Base-by-base conservation (phyloP, 2,329 filamentous ascomycete species). In the Hypoxylon sp. region DNA sequence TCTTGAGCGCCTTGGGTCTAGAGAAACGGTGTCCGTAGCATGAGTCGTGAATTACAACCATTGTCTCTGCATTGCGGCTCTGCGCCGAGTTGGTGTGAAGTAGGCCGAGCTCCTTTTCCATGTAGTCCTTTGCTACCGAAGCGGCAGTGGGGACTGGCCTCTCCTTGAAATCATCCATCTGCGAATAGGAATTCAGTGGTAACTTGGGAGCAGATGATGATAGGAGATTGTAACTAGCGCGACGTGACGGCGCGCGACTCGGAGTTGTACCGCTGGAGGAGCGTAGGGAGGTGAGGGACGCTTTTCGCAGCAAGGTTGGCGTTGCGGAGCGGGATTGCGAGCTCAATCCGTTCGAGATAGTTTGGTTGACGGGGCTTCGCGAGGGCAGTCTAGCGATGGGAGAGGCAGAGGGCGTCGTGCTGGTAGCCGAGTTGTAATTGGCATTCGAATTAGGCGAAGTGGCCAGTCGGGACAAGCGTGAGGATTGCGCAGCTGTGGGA, bases 1-100 rank as follows among this genome's bases (percentile, higher is more conserved):
- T 82, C 68, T 89, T 89, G 18, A 86, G 88, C 0, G 92, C 89
- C 67, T 90, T 88, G 3, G 92, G 92, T 40, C 95, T 84, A 9
- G 93, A 91, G 74, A 88, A 99, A 18, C 92, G 88, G 76, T 99
- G 95, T 20, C 94, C 93, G 72, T 98, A 99, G 75, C 94, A 97
- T 49, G 90, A 88, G 77, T 99, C 95, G 69, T 98, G 92, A 1
- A 99, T 78, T 24, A 99, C 83, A 42, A 98, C 92, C 3, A 96
- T 77, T 0, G 92, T 92, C 58, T 92, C 80, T 9, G 76, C 64
- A 21, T 74, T 70, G 7, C 74, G 73, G 2, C 75, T 72, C 9
- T 35, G 31, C 9, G 76, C 72, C 2, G 70, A 70, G 26, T 78
- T 42, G 2, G 42, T 76, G 55, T 88, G 83, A 67, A 91, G 88